Conservation (phyloP, 441 rosid species). For the Adansonia madagascariensis region DNA sequence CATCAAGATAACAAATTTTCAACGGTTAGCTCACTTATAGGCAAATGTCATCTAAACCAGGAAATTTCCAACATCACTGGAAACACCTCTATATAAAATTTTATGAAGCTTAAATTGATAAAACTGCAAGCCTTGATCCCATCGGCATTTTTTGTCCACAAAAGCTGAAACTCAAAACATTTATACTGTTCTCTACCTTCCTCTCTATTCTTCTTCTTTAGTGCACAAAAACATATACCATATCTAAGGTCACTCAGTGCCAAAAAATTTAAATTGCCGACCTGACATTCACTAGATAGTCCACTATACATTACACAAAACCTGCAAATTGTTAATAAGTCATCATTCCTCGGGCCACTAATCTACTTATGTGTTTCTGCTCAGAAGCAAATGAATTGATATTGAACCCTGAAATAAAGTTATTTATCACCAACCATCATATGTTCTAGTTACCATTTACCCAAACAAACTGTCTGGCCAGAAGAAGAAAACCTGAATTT, state of each 20-base stretch:
- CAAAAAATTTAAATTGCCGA: neutral
- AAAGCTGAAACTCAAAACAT: neutral
- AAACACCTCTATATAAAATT: neutral
- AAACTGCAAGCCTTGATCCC: neutral
- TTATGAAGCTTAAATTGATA: slow-evolving; percentile 7
- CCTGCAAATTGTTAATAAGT: neutral
- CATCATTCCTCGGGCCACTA: neutral
- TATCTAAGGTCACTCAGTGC: neutral
- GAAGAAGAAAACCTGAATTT: slow-evolving; percentile 3
- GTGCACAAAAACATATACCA: neutral
- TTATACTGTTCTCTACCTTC: slow-evolving; percentile 12
- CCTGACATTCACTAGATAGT: neutral
- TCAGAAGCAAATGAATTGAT: neutral
- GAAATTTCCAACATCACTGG: slow-evolving; percentile 13
- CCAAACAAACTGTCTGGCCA: neutral
- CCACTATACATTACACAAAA: neutral
- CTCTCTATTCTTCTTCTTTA: neutral
- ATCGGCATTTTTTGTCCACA: neutral
- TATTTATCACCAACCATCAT: slow-evolving; percentile 5
- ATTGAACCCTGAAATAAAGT: slow-evolving; percentile 9
- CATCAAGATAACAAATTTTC: slow-evolving; percentile 4
- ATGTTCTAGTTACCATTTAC: slow-evolving; percentile 6
- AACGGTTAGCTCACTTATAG: neutral
- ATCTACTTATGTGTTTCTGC: slow-evolving; percentile 4
- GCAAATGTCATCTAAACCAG: slow-evolving; percentile 6